Conservation (phyloP, 805 yeast species). For the Sungouiozyma intestinalis region DNA sequence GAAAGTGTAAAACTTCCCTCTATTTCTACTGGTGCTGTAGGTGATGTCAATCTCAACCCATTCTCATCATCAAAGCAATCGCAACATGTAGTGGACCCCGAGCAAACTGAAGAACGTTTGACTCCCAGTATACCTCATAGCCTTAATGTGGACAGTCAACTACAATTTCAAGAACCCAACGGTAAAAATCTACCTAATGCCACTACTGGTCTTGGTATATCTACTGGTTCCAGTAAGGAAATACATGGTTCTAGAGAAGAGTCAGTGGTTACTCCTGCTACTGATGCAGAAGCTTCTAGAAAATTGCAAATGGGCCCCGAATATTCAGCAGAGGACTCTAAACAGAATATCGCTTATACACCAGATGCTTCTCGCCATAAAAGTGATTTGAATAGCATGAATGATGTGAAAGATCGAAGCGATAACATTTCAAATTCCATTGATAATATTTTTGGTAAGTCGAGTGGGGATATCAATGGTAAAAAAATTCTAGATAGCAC, state of each 20-base stretch:
- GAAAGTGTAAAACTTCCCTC: constrained; percentile 2
- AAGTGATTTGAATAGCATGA: background rate
- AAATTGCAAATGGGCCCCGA: background rate
- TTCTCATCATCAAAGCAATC: background rate
- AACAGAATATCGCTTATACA: background rate
- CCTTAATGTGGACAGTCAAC: background rate
- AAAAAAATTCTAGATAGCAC: constrained; percentile 23
- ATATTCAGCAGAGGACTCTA: background rate
- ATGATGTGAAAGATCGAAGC: background rate
- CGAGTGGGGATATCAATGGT: constrained; percentile 7
- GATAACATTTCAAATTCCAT: constrained; percentile 10
- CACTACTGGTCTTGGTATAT: constrained; percentile 2
- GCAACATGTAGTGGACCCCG: background rate
- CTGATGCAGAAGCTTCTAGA: background rate
- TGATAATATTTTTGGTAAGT: constrained; percentile 20
- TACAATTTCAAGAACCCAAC: background rate
- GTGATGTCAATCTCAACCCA: background rate
- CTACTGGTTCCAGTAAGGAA: background rate
- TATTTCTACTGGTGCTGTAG: background rate
- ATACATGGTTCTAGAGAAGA: background rate
- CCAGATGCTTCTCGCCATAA: background rate
- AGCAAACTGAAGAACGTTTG: background rate
- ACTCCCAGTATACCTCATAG: background rate
- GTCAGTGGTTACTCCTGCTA: background rate
- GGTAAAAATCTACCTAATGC: background rate